Conservation (phyloP, 1,139 yeast species). For the Williopsis jadinii region DNA sequence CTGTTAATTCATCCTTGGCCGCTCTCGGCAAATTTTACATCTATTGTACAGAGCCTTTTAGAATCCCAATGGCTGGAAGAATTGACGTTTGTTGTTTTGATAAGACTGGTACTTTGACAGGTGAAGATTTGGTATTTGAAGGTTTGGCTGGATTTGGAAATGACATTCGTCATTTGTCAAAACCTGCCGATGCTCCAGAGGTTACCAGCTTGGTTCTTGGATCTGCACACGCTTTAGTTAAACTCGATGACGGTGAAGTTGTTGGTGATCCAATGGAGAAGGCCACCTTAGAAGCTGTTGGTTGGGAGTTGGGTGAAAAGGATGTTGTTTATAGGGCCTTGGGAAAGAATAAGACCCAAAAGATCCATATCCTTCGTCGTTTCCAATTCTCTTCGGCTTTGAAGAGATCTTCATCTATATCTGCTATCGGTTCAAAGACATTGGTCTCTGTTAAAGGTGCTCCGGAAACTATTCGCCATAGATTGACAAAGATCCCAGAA, state of each 20-base stretch:
- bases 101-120: conserved; percentile 96
- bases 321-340: conserved; percentile 51
- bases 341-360: conserved; percentile 35
- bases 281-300: conserved; percentile 83
- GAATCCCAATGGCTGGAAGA: conserved; percentile 97
- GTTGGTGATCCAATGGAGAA: conserved; percentile 99
- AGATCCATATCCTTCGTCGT: conserved; percentile 75
- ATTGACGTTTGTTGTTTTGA: conserved; percentile 98
- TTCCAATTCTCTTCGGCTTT: conserved; percentile 95
- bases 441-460: conserved; percentile 97
- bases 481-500: conserved; percentile 67
- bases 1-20: conserved; percentile 86
- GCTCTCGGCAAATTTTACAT: conserved; percentile 83
- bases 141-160: conserved; percentile 82
- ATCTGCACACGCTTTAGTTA: conserved; percentile 93
- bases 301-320: conserved; percentile 75
- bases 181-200: conserved; percentile 54
- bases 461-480: conserved; percentile 88
- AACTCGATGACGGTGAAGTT: conserved; percentile 90
- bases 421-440: conserved; percentile 53
- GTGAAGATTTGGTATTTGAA: conserved; percentile 93
- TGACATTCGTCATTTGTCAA: conserved; percentile 46
- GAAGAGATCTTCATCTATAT: conserved; percentile 89
- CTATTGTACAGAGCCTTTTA: conserved; percentile 97
- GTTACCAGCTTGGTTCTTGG: conserved; percentile 75